Conservation (phyloP, 352 stramenopile genomes). For the Globisporangium rhizosaccharum region DNA sequence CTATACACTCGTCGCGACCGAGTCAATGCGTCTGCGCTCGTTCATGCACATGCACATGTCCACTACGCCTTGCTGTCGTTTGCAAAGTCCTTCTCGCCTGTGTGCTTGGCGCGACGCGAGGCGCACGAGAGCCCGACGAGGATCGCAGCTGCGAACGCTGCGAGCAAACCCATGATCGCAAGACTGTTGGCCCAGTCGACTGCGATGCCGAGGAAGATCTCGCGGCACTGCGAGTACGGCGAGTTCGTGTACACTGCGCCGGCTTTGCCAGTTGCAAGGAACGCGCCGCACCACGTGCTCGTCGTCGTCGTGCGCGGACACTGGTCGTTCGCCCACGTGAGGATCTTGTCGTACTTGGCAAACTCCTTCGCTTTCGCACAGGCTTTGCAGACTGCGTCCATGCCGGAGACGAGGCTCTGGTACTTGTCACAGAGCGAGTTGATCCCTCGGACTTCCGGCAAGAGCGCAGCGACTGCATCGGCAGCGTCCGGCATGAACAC, state of each 20-base stretch:
- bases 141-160: slow-evolving; percentile 39
- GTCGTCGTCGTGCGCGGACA: slow-evolving; percentile 53
- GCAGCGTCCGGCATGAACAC: slow-evolving; percentile 59
- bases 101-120: slow-evolving; percentile 32
- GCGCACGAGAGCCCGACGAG: slow-evolving; percentile 62
- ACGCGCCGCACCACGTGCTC: slow-evolving; percentile 58
- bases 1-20: too few relatives aligned
- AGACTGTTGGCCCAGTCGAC: slow-evolving; percentile 61
- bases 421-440: slow-evolving; percentile 52
- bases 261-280: slow-evolving; percentile 30
- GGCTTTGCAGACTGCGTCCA: slow-evolving; percentile 42
- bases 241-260: slow-evolving; percentile 55
- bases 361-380: slow-evolving; percentile 51
- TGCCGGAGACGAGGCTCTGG: slow-evolving; percentile 22
- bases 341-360: slow-evolving; percentile 61
- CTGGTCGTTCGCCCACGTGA: slow-evolving; percentile 76
- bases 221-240: slow-evolving; percentile 70
- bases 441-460: slow-evolving; percentile 59
- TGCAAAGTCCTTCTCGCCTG: slow-evolving; percentile 5
- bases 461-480: slow-evolving; percentile 24
- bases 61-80: not conserved
- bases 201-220: slow-evolving; percentile 56
- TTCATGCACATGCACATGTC: too few relatives aligned
- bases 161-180: slow-evolving; percentile 41
- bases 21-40: too few relatives aligned